These are phyloP conservation scores for Encephalitozoon cuniculi DNA, from an alignment of 371 early-diverging fungal genomes.

Conservation along the genomic window DNA sequence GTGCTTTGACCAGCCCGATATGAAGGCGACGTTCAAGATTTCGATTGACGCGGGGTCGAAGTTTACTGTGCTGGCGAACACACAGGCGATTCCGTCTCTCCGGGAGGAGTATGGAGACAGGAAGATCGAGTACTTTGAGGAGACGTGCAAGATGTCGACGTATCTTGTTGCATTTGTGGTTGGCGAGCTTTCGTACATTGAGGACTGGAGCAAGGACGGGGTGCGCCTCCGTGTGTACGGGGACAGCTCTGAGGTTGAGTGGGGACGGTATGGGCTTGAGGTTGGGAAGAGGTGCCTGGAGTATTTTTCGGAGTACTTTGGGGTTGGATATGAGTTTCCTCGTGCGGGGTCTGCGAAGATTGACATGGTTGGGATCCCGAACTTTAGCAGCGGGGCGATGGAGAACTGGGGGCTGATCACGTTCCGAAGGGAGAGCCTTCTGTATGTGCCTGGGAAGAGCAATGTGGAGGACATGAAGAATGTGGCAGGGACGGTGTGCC, in stretches of 20 bases:
- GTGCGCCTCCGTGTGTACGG: constrained; percentile 71
- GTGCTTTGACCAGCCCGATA: constrained; percentile 76
- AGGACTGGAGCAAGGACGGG: constrained; percentile 65
- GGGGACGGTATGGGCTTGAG: constrained; percentile 70
- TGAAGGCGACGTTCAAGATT: constrained; percentile 78
- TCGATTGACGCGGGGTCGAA: constrained; percentile 66
- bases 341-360: constrained; percentile 62
- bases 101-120: constrained; percentile 63
- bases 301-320: constrained; percentile 72
- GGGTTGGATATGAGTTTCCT: constrained; percentile 71
- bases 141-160: constrained; percentile 78
- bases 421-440: constrained; percentile 69
- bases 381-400: constrained; percentile 71
- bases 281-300: constrained; percentile 67
- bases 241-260: constrained; percentile 64
- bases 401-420: constrained; percentile 90
- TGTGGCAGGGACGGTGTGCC: constrained; percentile 73
- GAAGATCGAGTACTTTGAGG: constrained; percentile 62
- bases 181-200: constrained; percentile 77
- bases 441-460: constrained; percentile 66
- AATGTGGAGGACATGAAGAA: constrained; percentile 66
- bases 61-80: constrained; percentile 71
- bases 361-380: constrained; percentile 77
- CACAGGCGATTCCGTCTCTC: constrained; percentile 63
- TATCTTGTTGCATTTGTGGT: constrained; percentile 78